Evolutionary conservation across 108 stramenopile species (phyloP), one percentile per base, ranked within the genome.

Genomic region (Nitzschia inconspicua): DNA sequence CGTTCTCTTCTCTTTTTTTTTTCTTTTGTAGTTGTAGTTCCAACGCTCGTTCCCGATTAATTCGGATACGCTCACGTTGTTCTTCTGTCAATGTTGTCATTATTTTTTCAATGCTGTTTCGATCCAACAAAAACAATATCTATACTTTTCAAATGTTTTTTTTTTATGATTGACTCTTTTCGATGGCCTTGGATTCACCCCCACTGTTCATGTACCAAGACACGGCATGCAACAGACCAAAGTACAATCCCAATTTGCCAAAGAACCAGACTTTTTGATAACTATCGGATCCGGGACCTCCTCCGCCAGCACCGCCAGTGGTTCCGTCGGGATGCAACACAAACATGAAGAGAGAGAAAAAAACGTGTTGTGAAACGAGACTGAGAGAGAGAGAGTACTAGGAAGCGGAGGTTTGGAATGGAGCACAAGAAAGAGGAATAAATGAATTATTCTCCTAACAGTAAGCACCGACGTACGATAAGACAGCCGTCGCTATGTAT

Each of bases 1-100:
- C 47, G 47, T 52, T 43, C 52, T 79, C 73, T 48, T 58, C 37
- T 48, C 63, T 32, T 57, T 75, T 72, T 46, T 61, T 67, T 57
- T 68, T 70, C 54, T 71, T 62, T 43, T 63, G 46, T 46, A 61
- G 69, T 67, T 72, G 66, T 46, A 86, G 78, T 63, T 76, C 70
- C 60, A 92, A 57, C 24, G 90, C 90, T 58, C 79, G 60, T 55
- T 83, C 83, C 31, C 83, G 56, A 48, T 86, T 92, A 44, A 69
- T 67, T n/a, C 82, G 79, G 30, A 88, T 88, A 42, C 82, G 72
- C 65, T 88, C 82, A 34, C 27, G 42, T 42, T 86, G 83, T 72
- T 92, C 90, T 19, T 85, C 79, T 9, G 89, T 91, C 49, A 91
- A 50, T 36, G 3, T 13, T 55, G 37, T 56, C 31, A 16, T 43